Conservation (phyloP, 306 rosid species). For the Rubus parviflorus region DNA sequence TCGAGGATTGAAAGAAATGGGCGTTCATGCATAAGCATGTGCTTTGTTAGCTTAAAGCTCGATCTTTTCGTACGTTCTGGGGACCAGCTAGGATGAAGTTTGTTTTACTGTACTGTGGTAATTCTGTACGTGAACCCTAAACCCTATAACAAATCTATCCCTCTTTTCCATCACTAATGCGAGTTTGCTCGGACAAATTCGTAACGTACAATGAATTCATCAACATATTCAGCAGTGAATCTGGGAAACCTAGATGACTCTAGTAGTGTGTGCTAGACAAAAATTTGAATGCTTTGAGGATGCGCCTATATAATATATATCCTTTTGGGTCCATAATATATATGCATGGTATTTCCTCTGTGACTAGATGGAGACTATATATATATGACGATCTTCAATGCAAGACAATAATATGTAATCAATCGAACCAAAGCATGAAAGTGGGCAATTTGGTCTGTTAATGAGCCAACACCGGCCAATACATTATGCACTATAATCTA, state of each 20-base stretch:
- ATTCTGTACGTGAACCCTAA: background rate
- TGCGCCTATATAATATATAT: background rate
- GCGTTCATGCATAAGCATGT: background rate
- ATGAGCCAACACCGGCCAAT: background rate
- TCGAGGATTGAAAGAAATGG: background rate
- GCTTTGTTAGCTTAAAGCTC: background rate
- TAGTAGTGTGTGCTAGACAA: background rate
- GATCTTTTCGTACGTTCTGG: background rate
- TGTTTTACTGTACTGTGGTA: background rate
- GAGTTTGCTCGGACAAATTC: background rate
- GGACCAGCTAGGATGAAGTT: background rate
- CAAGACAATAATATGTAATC: background rate
- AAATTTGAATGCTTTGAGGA: background rate
- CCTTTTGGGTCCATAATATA: background rate
- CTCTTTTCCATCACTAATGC: background rate
- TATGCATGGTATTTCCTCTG: background rate
- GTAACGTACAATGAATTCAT: background rate
- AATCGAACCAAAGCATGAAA: conserved; percentile 14
- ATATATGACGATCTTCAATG: background rate
- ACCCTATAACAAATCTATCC: background rate
- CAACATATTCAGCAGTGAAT: background rate
- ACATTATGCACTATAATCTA: background rate
- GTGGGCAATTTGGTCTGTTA: conserved; percentile 15
- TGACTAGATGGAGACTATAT: background rate
- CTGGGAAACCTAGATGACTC: background rate